Conservation (phyloP, 2,329 filamentous ascomycete species). For the Monosporascus sp. region DNA sequence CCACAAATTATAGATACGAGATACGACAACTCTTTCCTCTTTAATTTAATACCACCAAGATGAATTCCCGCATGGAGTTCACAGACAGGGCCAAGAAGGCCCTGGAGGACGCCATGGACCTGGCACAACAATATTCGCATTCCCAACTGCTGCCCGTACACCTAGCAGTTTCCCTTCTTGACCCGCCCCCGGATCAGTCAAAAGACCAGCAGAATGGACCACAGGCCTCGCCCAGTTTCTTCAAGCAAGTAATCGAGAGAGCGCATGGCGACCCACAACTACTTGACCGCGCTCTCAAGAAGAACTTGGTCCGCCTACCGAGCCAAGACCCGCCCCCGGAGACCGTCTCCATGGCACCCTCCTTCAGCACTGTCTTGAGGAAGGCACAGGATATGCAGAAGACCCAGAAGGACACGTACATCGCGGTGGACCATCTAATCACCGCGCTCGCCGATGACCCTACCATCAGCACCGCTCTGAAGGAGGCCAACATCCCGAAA, state of each 20-base stretch:
- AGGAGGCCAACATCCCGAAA: conserved; percentile 87
- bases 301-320: conserved; percentile 80
- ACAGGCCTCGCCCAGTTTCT: conserved; percentile 65
- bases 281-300: conserved; percentile 87
- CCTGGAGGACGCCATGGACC: conserved; percentile 78
- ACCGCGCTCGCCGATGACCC: conserved; percentile 75
- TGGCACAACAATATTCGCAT: conserved; percentile 87
- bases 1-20: conserved; percentile 6
- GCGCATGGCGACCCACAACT: conserved; percentile 89
- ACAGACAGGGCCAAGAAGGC: conserved; percentile 90
- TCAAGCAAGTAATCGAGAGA: conserved; percentile 89
- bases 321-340: conserved; percentile 95
- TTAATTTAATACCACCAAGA: conserved; percentile 32
- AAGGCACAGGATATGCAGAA: conserved; percentile 86
- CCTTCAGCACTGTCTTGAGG: conserved; percentile 76
- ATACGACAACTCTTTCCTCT: conserved; percentile 10
- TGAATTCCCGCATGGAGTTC: conserved; percentile 81
- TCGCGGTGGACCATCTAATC: conserved; percentile 93
- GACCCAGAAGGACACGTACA: conserved; percentile 93
- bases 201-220: conserved; percentile 79
- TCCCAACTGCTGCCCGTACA: conserved; percentile 87
- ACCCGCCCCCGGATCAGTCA: conserved; percentile 68
- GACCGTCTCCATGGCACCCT: conserved; percentile 73
- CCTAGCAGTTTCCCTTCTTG: conserved; percentile 76
- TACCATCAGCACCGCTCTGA: conserved; percentile 66